Evolutionary conservation across 2,329 filamentous ascomycete species (phyloP), one percentile per base, ranked within the genome.

Genomic region (Ceratocystiopsis brevicomis): DNA sequence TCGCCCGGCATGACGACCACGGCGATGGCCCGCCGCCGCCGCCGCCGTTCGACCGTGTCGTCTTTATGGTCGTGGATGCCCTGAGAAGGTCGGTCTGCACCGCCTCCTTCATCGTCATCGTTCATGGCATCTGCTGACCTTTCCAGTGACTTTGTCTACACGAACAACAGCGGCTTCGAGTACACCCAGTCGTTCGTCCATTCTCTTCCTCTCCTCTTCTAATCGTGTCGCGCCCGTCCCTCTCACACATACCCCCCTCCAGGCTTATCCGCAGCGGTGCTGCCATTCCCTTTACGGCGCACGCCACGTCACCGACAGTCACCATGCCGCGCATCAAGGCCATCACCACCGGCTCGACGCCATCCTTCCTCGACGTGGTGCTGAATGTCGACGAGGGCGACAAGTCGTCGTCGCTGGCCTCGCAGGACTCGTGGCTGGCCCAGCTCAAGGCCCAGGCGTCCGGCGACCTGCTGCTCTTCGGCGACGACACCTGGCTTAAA

Each of bases 11-110:
- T 59, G 69, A 74, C 48, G 54, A 69, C 41, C 56, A 71, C 25
- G 61, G 66, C 39, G 67, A 71, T 62, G 75, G 65, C 17, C 54
- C 61, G 39, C 68, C 68, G 8, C 76, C 81, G 3, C 61, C 67
- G 40, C 71, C 82, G 33, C 76, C 81, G 0, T 98, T 98, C 59
- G 77, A 96, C 60, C 86, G 80, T 54, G 67, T 96, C 43, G 68
- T 98, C 43, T 95, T 98, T 59, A 96, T 98, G 88, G 86, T 98
- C 8, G 81, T 98, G 25, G 90, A 98, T 70, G 88, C 90, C 19
- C 61, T 98, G 58, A 73, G 87, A 60, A 93, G 83, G 82, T 86
- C 4, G 4, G 4, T 39, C 2, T 33, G 35, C 34, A 25, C n/a
- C n/a, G 6, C 6, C 25, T 11, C 25, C 21, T 30, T 9, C 8